A percentile compares a stretch with the other conserved stretches of the same genome.
phyloP scores from a whole-genome alignment of 2,329 filamentous ascomycete species.

The Graphilbum ipis-grandicollis region DNA sequence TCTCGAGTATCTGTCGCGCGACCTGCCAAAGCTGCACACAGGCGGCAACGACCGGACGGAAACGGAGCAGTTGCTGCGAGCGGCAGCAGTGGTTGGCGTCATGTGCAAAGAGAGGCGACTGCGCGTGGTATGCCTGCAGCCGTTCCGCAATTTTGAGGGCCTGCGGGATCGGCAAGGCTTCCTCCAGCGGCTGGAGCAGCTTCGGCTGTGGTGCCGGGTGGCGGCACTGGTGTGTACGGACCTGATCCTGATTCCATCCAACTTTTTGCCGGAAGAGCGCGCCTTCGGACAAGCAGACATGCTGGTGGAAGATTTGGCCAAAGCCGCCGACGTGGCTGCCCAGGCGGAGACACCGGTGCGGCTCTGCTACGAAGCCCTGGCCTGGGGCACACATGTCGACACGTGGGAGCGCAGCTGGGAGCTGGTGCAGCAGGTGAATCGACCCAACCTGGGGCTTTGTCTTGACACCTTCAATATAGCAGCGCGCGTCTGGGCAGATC shows the following conservation, averaged over 20 bases:
- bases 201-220: conserved; percentile 41
- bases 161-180: conserved; percentile 32
- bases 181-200: conserved; percentile 29
- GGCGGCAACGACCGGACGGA: background rate
- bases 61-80: conserved; percentile 15
- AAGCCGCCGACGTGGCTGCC: conserved; percentile 37
- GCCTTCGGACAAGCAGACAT: conserved; percentile 18
- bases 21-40: background rate
- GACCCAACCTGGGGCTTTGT: conserved; percentile 42
- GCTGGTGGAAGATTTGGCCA: conserved; percentile 33
- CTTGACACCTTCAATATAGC: conserved; percentile 48
- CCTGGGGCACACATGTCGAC: conserved; percentile 40
- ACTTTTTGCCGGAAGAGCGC: conserved; percentile 26
- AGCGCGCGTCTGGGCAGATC: conserved; percentile 20
- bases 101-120: conserved; percentile 28
- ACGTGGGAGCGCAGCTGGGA: conserved; percentile 43
- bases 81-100: conserved; percentile 25
- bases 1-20: conserved; percentile 29
- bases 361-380: conserved; percentile 43
- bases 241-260: conserved; percentile 44
- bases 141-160: conserved; percentile 48
- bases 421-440: conserved; percentile 32
- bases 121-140: conserved; percentile 36
- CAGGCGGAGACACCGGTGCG: conserved; percentile 26
- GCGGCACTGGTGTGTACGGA: conserved; percentile 38